These are phyloP conservation scores for Chrysoporthe puriensis DNA, from an alignment of 2,329 filamentous ascomycete genomes.

Conservation along the genomic window DNA sequence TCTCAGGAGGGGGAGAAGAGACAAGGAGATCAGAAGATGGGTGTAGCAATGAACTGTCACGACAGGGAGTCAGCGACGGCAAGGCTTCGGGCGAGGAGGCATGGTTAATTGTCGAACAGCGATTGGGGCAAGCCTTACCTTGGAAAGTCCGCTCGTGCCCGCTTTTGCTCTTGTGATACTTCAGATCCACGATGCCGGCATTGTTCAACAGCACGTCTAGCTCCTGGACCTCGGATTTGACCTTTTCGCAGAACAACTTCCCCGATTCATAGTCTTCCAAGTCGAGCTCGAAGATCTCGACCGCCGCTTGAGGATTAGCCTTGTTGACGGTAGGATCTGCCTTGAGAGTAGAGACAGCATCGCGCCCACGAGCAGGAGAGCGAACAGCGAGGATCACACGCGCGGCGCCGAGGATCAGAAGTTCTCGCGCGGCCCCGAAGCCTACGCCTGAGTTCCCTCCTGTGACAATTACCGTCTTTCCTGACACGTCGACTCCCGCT, in stretches of 20 bases:
- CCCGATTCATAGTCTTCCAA: background rate
- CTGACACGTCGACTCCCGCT: background rate
- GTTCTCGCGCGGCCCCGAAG: background rate
- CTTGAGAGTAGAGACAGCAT: background rate
- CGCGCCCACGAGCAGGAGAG: background rate
- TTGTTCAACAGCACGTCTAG: slow-evolving; percentile 3
- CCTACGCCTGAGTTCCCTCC: slow-evolving; percentile 4
- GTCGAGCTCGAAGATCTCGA: background rate
- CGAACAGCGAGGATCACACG: background rate
- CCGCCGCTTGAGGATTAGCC: background rate
- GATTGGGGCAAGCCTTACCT: background rate
- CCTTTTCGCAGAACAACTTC: background rate
- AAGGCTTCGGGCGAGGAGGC: background rate
- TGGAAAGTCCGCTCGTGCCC: background rate
- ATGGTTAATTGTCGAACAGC: too few relatives aligned
- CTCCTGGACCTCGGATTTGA: background rate
- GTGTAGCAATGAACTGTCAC: background rate
- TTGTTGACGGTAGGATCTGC: background rate
- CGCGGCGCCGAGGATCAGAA: background rate
- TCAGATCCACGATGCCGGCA: slow-evolving; percentile 1
- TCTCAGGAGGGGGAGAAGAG: background rate
- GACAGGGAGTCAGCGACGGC: background rate
- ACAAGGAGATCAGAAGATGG: slow-evolving; percentile 1
- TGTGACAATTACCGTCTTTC: background rate
- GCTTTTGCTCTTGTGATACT: background rate